These are phyloP conservation scores for Hysterangium stoloniferum DNA, from an alignment of 768 basidiomycete species.

Conservation along the genomic window DNA sequence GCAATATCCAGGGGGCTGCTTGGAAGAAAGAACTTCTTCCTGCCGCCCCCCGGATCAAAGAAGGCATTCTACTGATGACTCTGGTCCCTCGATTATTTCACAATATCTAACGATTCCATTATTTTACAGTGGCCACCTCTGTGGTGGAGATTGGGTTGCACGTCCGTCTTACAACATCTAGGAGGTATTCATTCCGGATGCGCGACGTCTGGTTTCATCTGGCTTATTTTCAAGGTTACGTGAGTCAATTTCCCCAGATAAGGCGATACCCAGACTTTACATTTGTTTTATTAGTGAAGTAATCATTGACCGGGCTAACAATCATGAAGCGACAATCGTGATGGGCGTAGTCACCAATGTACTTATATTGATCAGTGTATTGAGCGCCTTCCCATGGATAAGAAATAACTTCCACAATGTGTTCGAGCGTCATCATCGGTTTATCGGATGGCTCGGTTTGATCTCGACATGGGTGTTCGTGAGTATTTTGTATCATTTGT, in stretches of 20 bases:
- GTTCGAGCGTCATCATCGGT: conserved; percentile 75
- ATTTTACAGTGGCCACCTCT: conserved; percentile 58
- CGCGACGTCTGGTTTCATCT: conserved; percentile 59
- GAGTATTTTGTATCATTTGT: conserved; percentile 33
- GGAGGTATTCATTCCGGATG: conserved; percentile 78
- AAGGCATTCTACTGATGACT: no score
- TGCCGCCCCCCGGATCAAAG: no score
- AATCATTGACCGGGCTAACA: conserved; percentile 40
- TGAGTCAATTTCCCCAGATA: background rate
- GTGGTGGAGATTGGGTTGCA: conserved; percentile 63
- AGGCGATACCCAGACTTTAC: background rate
- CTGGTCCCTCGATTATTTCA: no score
- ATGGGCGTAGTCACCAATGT: conserved; percentile 55
- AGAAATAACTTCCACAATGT: conserved; percentile 76
- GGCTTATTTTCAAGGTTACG: conserved; percentile 55
- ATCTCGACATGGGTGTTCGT: conserved; percentile 34
- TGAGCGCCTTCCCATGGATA: conserved; percentile 72
- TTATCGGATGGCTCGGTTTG: conserved; percentile 66
- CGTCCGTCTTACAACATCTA: conserved; percentile 66
- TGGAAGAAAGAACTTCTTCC: no score
- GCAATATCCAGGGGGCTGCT: no score
- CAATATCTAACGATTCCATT: background rate
- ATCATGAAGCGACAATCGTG: conserved; percentile 48
- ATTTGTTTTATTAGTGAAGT: conserved; percentile 31
- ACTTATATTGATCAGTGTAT: conserved; percentile 47